Conservation (phyloP, 1,139 yeast species). For the Yamadazyma trypodendri region DNA sequence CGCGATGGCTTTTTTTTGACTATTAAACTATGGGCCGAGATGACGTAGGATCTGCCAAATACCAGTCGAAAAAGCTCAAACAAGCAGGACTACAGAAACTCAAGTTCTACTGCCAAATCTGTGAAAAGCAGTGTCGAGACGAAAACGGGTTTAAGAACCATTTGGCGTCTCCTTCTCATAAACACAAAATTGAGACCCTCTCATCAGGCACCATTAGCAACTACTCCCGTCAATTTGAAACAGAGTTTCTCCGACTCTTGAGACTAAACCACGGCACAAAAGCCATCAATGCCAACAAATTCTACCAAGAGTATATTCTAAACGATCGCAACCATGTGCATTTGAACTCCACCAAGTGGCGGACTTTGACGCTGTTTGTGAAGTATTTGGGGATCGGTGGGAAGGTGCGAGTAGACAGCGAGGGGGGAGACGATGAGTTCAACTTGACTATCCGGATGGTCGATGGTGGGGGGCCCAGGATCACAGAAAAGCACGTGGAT, state of each 20-base stretch:
- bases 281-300: slow-evolving; percentile 73
- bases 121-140: slow-evolving; percentile 92
- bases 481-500: slow-evolving; percentile 15
- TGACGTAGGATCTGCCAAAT: slow-evolving; percentile 81
- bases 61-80: slow-evolving; percentile 73
- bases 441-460: slow-evolving; percentile 33
- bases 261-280: slow-evolving; percentile 79
- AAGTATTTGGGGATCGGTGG: slow-evolving; percentile 61
- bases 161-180: slow-evolving; percentile 72
- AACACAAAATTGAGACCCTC: slow-evolving; percentile 42
- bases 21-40: slow-evolving; percentile 6
- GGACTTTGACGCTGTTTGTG: slow-evolving; percentile 68
- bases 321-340: slow-evolving; percentile 81
- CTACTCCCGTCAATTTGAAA: slow-evolving; percentile 61
- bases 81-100: slow-evolving; percentile 84
- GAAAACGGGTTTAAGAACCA: slow-evolving; percentile 94
- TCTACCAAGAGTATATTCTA: slow-evolving; percentile 82
- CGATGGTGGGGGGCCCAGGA: slow-evolving; percentile 45
- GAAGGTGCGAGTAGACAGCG: slow-evolving; percentile 50
- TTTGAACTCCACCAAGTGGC: slow-evolving; percentile 86
- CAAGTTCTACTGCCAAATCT: slow-evolving; percentile 85
- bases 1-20: neutral
- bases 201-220: slow-evolving; percentile 21
- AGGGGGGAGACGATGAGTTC: slow-evolving; percentile 32
- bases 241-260: slow-evolving; percentile 64